These are phyloP conservation scores for Globisporangium acanthophoron DNA, from an alignment of 352 stramenopile genomes.

Conservation along the genomic window DNA sequence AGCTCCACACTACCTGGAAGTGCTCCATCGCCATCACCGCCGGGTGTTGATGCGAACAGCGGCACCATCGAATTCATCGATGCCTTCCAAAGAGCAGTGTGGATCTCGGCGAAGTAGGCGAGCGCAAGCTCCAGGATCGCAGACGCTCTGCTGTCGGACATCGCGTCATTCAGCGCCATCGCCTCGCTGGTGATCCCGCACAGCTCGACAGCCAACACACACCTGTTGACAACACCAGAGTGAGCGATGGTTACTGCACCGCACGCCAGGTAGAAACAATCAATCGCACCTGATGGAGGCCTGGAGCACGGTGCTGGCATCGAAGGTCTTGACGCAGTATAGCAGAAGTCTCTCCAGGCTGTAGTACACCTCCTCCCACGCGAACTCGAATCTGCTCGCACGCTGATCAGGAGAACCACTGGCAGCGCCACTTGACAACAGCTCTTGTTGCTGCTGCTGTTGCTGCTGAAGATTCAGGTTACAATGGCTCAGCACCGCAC, in stretches of 20 bases:
- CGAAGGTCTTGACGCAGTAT: conserved; percentile 14
- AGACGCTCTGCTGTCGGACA: neutral
- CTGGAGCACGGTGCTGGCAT: conserved; percentile 5
- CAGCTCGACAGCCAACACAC: conserved; percentile 61
- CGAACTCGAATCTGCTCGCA: conserved; percentile 23
- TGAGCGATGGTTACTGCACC: conserved; percentile 9
- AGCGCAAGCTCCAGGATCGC: conserved; percentile 17
- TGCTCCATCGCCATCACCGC: no score
- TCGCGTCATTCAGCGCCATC: conserved; percentile 12
- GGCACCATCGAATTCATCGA: conserved; percentile 3
- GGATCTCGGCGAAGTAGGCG: conserved; percentile 31
- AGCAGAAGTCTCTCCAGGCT: conserved; percentile 10
- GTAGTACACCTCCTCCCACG: conserved; percentile 4
- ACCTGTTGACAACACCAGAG: conserved; percentile 29
- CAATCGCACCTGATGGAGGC: conserved; percentile 14
- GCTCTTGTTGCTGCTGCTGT: neutral
- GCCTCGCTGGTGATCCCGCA: conserved; percentile 54
- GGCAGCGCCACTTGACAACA: neutral
- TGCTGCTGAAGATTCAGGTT: conserved; percentile 32
- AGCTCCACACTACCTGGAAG: conserved; percentile 4
- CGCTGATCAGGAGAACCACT: neutral
- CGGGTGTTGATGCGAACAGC: conserved; percentile 1
- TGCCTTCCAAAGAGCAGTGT: conserved; percentile 18
- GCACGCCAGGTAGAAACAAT: no score
- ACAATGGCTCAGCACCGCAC: conserved; percentile 56